Base-by-base conservation (phyloP, 2,329 filamentous ascomycete genomes). In the Neonectria punicea region DNA sequence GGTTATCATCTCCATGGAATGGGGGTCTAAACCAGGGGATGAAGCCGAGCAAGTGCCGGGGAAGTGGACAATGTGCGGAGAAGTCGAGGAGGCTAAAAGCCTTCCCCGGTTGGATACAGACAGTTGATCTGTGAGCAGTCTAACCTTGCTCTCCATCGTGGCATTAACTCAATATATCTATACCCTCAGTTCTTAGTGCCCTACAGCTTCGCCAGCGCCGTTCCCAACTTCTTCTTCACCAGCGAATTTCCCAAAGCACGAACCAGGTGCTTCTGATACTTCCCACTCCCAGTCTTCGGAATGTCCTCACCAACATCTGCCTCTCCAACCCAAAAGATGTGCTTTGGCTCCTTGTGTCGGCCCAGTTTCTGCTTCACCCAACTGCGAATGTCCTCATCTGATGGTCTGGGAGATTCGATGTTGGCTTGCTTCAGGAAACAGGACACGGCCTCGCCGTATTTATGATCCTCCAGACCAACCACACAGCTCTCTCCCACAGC, bases 311-410 rank as follows among this genome's bases (percentile, higher is more conserved):
- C 56, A 1, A 61, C 39, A 6, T 30, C 56, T 14, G 25, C n/a
- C 5, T 67, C 50, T 4, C 64, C 61, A 5, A 61, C 16, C 64
- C 64, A 64, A 13, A 61, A 67, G 7, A 64, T 53, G 16, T 67
- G 55, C 5, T 53, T 36, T 1, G 64, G 64, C 2, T 53, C 47
- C 16, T 64, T 64, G n/a, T 49, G 30, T 1, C 53, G 56, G 10
- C 56, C 64, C 5, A 64, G 41, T 10, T 39, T 47, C 25, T 60
- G 34, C 10, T 25, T 36, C 3, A 67, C 61, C 64, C 61, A 67
- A 6, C 18, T n/a, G 4, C 56, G 51, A 13, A 64, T 43, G 2
- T 66, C 25, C 1, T 54, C n/a, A 11, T 63, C 53, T 4, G 49
- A 41, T 20, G 50, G 39, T 5, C 36, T 34, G 3, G 25, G 14